Base-by-base conservation (phyloP, 805 yeast species). In the Candida namnaoensis region DNA sequence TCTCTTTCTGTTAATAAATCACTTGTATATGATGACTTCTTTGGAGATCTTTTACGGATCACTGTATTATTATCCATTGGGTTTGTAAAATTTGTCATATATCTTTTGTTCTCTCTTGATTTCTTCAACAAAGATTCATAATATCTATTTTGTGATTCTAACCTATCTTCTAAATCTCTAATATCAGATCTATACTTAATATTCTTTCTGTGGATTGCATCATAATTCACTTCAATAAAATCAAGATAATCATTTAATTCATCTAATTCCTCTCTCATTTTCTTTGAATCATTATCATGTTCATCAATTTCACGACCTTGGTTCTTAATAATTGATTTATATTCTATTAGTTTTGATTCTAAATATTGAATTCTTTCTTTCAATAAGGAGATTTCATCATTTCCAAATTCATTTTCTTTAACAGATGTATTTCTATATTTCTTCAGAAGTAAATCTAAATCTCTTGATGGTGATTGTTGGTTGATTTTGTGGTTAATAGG, bases 71-170 rank as follows among this genome's bases (percentile, higher is more conserved):
- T 7, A 12, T 13, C 33, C 11, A 30, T 8, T 30, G 33, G 33
- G 11, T 30, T 30, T 57, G 50, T 39, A 49, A 43, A 9, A 62
- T 41, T 15, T 48, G 19, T 34, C 49, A 46, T 34, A 32, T 47
- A 34, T 33, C 41, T 48, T 23, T 53, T 59, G 7, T 52, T 52
- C 12, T 47, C 43, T 5, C 47, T 30, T 30, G 33, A 7, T 12
- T 30, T 30, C n/a, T 12, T 11, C 11, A 30, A 30, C 33, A 30
- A 30, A 5, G 33, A 30, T 4, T 30, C 33, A 30, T 30, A 30
- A 12, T 30, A 30, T 30, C 6, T 30, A 13, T 30, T 30, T 12
- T 30, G 33, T 30, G n/a, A 11, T 12, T 30, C 33, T 13, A 30
- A 30, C n/a, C 5, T 30, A 3, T 30, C 6, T 13, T 30, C 33